phyloP scores from a whole-genome alignment of 495 filamentous ascomycete genomes.

The Glonium stellatum region DNA sequence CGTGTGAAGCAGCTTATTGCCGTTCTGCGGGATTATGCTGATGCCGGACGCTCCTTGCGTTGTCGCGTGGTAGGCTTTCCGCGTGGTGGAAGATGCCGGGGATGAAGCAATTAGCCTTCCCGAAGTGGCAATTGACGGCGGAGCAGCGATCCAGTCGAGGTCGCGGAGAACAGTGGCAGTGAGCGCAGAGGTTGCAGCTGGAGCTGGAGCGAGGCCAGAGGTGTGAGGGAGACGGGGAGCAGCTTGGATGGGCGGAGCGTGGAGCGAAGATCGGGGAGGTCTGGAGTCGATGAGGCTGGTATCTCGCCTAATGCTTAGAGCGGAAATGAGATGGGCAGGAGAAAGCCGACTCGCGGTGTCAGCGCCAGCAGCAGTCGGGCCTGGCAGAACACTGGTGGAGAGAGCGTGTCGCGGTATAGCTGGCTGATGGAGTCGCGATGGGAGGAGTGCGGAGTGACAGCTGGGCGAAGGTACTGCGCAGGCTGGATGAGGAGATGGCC shows the following conservation, averaged over 20 bases:
- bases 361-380: background rate
- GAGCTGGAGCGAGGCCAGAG: background rate
- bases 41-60: conserved; percentile 21
- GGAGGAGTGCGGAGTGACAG: background rate
- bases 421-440: background rate
- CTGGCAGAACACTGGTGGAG: background rate
- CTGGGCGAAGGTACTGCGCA: background rate
- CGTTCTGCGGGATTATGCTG: conserved; percentile 1
- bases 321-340: conserved; percentile 5
- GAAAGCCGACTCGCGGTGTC: background rate
- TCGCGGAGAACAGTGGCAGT: conserved; percentile 12
- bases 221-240: background rate
- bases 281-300: conserved; percentile 4
- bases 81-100: conserved; percentile 11
- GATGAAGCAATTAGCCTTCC: conserved; percentile 7
- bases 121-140: conserved; percentile 9
- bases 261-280: background rate
- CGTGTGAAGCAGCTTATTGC: background rate
- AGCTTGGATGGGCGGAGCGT: background rate
- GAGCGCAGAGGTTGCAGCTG: conserved; percentile 1
- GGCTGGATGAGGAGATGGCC: conserved; percentile 2
- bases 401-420: background rate
- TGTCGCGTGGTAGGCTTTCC: conserved; percentile 24
- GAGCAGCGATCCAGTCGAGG: conserved; percentile 1
- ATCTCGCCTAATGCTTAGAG: conserved; percentile 1